Base-by-base conservation (phyloP, 2,329 filamentous ascomycete genomes). In the Aspergillus fumigatus region DNA sequence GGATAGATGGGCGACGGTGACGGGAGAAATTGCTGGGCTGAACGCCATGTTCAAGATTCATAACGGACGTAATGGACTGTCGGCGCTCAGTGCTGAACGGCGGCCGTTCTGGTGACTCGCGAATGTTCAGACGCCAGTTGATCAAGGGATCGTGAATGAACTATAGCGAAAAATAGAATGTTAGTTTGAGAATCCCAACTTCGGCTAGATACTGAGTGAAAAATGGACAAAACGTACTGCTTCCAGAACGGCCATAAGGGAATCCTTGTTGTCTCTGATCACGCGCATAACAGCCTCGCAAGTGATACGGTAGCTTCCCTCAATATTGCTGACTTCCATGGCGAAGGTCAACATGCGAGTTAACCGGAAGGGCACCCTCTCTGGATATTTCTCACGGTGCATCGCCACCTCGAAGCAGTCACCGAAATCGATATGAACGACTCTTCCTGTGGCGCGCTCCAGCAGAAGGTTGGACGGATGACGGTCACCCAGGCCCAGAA, bases 261-360 rank as follows among this genome's bases (percentile, higher is more conserved):
- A 96, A 78, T 99, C 94, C 77, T 99, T 99, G 76, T 99, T 99
- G 64, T 94, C 92, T 55, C 94, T 83, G 62, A 99, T 80, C 14
- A 99, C 92, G 59, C 94, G 86, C 94, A 99, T 99, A 51, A 97
- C 93, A 66, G 96, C 92, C 76, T 99, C 95, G 67, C 93, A 99
- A 5, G 94, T 97, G 56, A 96, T 97, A 59, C 95, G 87, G 82
- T 96, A 99, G 75, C 91, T 96, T 66, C 94, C 94, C 75, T 99
- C 94, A 64, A 99, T 99, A 71, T 99, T 99, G 82, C 92, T 97
- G 55, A 99, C 94, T 77, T 99, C 94, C 94, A 99, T 99, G 23
- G 95, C 95, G 71, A 97, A 99, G 0, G 95, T 99, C 76, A 99
- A 85, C 94, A 99, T 99, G 64, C 94, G 86, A 2, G 94, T 99